Base-by-base conservation (phyloP, 2,329 filamentous ascomycete genomes). In the Sporothrix mexicana region DNA sequence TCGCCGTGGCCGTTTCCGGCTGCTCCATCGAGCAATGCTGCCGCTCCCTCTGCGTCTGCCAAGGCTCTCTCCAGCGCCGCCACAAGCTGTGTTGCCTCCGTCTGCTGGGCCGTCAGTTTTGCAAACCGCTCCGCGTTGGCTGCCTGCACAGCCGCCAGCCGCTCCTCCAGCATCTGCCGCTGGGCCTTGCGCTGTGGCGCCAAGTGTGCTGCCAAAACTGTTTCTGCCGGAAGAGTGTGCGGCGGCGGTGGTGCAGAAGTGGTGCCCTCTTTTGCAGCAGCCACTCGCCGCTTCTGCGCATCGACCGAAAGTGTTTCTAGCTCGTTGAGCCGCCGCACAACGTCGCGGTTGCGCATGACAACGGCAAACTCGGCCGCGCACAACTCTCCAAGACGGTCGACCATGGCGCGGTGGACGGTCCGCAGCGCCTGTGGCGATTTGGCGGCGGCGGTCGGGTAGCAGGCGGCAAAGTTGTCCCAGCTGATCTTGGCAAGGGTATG, bases 391-490 rank as follows among this genome's bases (percentile, higher is more conserved):
- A 91, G 79, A 76, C 87, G 83, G 15, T 84, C 85, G 12, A 89
- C 85, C 86, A 91, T 88, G 78, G 88, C 86, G 70, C 80, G 79
- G 81, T 90, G 88, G 55, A 90, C 85, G 75, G 85, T 84, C 74
- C 82, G 82, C 77, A 91, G 82, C 51, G 86, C 83, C 8, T 80
- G 81, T 30, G 86, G 86, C 23, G 87, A 84, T 74, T 83, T 81
- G 53, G 80, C 78, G 20, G 87, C 85, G n/a, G 90, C 83, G 23
- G 86, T 88, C 59, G 89, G 89, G 79, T 89, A 91, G 80, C 89
- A 91, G 1, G 85, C 82, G 1, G 85, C 85, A 76, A 91, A 87
- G 78, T 88, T 88, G 67, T 86, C 83, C 81, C 85, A 88, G 75
- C 81, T 84, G 71, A 91, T 83, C 77, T 87, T 86, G 76, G 79